Base-by-base conservation (phyloP, 352 stramenopile species). In the Phytophthora constricta region DNA sequence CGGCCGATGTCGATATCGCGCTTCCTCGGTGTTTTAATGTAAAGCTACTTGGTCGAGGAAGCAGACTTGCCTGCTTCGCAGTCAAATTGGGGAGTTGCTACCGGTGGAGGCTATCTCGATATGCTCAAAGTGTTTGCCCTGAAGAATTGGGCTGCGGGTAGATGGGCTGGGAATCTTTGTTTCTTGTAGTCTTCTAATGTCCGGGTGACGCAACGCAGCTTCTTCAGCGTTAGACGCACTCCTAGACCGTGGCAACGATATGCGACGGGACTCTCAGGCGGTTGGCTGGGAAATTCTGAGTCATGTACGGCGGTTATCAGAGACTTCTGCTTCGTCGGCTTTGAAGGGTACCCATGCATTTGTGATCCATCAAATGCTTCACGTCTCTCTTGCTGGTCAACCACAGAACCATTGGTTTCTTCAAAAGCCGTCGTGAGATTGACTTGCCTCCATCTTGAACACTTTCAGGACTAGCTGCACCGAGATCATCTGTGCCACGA, bases 351-450 rank as follows among this genome's bases (percentile, higher is more conserved):
- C 39, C 17, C 58, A 27, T 70, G 46, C 57, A 73, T 68, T 51
- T 78, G 65, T 25, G 70, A 75, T 9, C 62, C 61, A 78, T 63
- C 59, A 25, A 66, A 70, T 7, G 25, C 31, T 14, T 52, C 45
- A n/a, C 33, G 5, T n/a, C 45, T 42, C 16, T 69, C 22, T 2
- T 64, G 31, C n/a, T 59, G 33, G 22, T 58, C 56, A 54, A 49
- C 50, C 14, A 60, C 52, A 39, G 33, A 16, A 52, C 43, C 28
- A 48, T 54, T 49, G 7, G 28, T 16, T n/a, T 69, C 50, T 25
- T 56, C 54, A 27, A 65, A 75, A 65, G 19, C 31, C 43, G 48
- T 8, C 62, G 46, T 17, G 56, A 70, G 43, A 52, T 20, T 47
- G 20, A 11, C 50, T n/a, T 47, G 5, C 22, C 22, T 37, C 46